These are phyloP conservation scores for Phytophthora ramorum DNA, from an alignment of 352 stramenopile genomes.

Conservation along the genomic window DNA sequence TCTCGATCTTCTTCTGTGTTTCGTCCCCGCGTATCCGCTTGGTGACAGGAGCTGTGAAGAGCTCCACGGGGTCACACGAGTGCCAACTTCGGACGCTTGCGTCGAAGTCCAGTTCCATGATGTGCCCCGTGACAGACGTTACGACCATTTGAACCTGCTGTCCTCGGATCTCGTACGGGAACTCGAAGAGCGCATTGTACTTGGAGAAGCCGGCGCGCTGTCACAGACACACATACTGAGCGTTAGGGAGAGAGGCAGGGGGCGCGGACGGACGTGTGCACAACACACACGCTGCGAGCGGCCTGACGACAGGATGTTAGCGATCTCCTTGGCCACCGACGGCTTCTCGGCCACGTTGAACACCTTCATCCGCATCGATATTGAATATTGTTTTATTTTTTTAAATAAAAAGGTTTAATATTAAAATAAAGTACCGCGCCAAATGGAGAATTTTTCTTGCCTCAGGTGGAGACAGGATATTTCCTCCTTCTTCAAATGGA, in stretches of 20 bases:
- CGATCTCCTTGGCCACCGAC: constrained; percentile 98
- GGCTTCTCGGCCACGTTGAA: constrained; percentile 99
- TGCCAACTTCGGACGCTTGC: constrained; percentile 90
- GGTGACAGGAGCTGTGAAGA: constrained; percentile 93
- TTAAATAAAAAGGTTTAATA: too few species aligned
- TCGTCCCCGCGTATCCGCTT: constrained; percentile 87
- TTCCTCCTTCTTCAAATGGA: too few species aligned
- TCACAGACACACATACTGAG: constrained; percentile 3
- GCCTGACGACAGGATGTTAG: constrained; percentile 91
- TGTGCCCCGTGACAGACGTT: constrained; percentile 98
- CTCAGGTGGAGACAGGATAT: too few species aligned
- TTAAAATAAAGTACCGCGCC: too few species aligned
- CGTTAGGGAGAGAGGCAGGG: background rate
- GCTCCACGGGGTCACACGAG: constrained; percentile 92
- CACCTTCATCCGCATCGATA: constrained; percentile 61
- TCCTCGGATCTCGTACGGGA: constrained; percentile 86
- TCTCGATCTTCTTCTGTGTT: constrained; percentile 90
- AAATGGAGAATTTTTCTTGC: too few species aligned
- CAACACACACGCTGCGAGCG: constrained; percentile 61
- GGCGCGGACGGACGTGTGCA: background rate
- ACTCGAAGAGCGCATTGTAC: constrained; percentile 94
- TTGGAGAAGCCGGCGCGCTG: constrained; percentile 79
- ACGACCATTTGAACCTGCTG: constrained; percentile 92
- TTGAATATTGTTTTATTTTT: too few species aligned
- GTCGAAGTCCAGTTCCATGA: constrained; percentile 98